phyloP scores from a whole-genome alignment of 2,329 filamentous ascomycete genomes.

The Endocalyx cinctus region DNA sequence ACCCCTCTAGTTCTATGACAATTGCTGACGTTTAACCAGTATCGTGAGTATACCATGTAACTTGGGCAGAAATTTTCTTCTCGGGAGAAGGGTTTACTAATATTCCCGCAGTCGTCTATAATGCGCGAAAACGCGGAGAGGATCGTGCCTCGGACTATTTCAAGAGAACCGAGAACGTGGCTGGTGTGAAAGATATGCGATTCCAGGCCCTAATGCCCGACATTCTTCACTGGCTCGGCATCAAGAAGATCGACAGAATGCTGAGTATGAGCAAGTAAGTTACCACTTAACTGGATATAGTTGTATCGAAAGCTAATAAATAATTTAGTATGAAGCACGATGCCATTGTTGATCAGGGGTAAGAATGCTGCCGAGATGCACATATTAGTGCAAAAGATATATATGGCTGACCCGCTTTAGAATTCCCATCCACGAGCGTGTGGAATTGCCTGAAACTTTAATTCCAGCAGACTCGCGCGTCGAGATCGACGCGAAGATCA shows the following conservation, averaged over 20 bases:
- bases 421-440: slow-evolving; percentile 81
- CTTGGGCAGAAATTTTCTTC: no score
- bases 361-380: slow-evolving; percentile 24
- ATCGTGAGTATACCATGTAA: slow-evolving; percentile 42
- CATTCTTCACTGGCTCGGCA: slow-evolving; percentile 95
- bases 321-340: slow-evolving; percentile 76
- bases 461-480: slow-evolving; percentile 93
- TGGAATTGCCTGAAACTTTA: slow-evolving; percentile 88
- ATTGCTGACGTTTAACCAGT: slow-evolving; percentile 32
- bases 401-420: slow-evolving; percentile 33
- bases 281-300: slow-evolving; percentile 9
- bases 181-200: slow-evolving; percentile 93
- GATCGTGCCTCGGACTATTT: slow-evolving; percentile 90
- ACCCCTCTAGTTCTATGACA: no score
- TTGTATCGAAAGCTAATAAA: slow-evolving; percentile 21
- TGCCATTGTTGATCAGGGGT: slow-evolving; percentile 79
- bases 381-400: slow-evolving; percentile 11
- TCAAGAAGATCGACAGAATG: slow-evolving; percentile 98
- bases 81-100: no score
- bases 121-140: slow-evolving; percentile 73
- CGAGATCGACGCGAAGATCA: slow-evolving; percentile 99
- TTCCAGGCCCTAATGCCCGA: slow-evolving; percentile 98
- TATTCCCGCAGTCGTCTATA: slow-evolving; percentile 56
- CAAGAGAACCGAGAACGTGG: slow-evolving; percentile 95
- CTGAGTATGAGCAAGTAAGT: slow-evolving; percentile 93